Base-by-base conservation (phyloP, 345 rosid genomes). In the Orychophragmus violaceus region DNA sequence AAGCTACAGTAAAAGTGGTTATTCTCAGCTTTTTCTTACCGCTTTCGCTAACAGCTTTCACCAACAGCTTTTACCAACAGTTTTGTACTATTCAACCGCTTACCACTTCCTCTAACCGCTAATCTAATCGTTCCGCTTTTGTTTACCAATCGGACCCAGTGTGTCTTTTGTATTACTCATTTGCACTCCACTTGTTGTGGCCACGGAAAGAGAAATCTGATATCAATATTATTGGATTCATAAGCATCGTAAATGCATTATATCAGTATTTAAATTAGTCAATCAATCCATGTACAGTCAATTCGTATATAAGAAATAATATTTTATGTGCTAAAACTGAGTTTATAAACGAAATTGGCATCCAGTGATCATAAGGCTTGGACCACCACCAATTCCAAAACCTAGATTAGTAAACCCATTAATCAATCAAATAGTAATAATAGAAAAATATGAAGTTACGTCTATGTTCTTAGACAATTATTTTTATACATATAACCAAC, bases 231-330 rank as follows among this genome's bases (percentile, higher is more conserved):
- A 44, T 56, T 59, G 67, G 61, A 69, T 37, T 59, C 22, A 46
- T 58, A 46, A 46, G 36, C 49, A 33, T 68, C 49, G 18, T 23
- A 23, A 57, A 23, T 23, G 37, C 36, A 45, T 68, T 33, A 58
- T 33, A 58, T 46, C 35, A 33, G 18, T 32, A 45, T 23, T 13
- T 22, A 66, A 44, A 45, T 14, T 30, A 16, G 41, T 24, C 58
- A 33, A 68, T 68, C 72, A 68, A 16, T 68, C 37, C n/a, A 24
- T 46, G 58, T 57, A 58, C 50, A 33, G 72, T 46, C 72, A 58
- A 59, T 59, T 46, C 35, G 35, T 11, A n/a, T n/a, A n/a, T n/a
- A 1, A 5, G 46, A 1, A 58, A 45, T 57, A 22, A 23, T 23
- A 17, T 46, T 22, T 32, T 23, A 68, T 32, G 27, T 23, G 27